Base-by-base conservation (phyloP, 106 monocot species). In the Hemerocallis citrina region DNA sequence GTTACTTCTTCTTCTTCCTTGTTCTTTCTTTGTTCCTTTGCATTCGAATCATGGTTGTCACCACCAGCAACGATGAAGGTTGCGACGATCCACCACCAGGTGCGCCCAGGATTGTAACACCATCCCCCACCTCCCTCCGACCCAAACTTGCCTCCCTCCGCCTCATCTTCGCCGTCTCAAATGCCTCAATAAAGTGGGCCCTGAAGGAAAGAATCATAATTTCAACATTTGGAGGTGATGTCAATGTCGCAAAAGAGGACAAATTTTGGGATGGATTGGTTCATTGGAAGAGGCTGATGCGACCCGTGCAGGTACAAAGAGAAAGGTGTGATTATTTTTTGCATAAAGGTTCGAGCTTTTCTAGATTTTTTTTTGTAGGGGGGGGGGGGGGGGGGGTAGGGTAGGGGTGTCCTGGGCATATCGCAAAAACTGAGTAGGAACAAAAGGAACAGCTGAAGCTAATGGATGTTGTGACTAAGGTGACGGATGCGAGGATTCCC, bases 351-450 rank as follows among this genome's bases (percentile, higher is more conserved):
- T n/a, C n/a, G n/a, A n/a, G n/a, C n/a, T n/a, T n/a, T n/a, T n/a
- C n/a, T n/a, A n/a, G n/a, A n/a, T n/a, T n/a, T n/a, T n/a, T n/a
- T n/a, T n/a, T n/a, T n/a, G n/a, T n/a, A n/a, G n/a, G n/a, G n/a
- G n/a, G n/a, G n/a, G n/a, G n/a, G n/a, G n/a, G n/a, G n/a, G n/a
- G n/a, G n/a, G n/a, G n/a, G n/a, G n/a, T 28, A 33, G 68, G 72
- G 34, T 39, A 98, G 98, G 92, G 98, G 98, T 98, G 92, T 48
- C 98, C 98, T 65, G 91, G 98, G 58, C 98, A 98, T 73, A 98
- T 98, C 77, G 87, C 88, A 6, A 98, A 92, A 74, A 92, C 98
- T 23, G 98, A 98, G 59, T 92, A 82, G 63, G 92, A 92, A 52
- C 74, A 92, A 0, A 92, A 92, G 71, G 68, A 85, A 50, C 98